phyloP scores from a whole-genome alignment of 306 rosid genomes.

The Crataegus laevigata region DNA sequence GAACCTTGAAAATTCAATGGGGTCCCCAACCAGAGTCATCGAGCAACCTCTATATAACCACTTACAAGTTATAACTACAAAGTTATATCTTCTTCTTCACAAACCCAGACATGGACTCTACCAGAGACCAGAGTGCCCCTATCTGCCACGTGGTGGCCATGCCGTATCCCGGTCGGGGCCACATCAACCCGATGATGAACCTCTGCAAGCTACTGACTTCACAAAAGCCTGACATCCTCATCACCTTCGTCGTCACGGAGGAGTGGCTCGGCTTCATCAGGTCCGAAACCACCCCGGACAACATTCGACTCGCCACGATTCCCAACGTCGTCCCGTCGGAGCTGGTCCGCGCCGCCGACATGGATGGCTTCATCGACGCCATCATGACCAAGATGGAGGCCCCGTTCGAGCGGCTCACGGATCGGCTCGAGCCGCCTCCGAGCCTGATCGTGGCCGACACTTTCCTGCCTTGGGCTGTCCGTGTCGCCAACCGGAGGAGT shows the following conservation, averaged over 20 bases:
- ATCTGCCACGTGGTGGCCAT: conserved; percentile 29
- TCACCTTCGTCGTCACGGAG: conserved; percentile 42
- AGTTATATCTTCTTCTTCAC: not conserved
- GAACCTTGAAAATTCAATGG: too few species aligned
- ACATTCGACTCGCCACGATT: conserved; percentile 22
- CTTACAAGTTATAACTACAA: too few species aligned
- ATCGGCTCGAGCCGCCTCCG: conserved; percentile 14
- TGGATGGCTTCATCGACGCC: conserved; percentile 19
- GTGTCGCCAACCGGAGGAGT: conserved; percentile 27
- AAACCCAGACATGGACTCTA: not conserved
- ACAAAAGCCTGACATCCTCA: conserved; percentile 5
- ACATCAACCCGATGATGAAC: conserved; percentile 45
- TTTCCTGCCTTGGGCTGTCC: conserved; percentile 23
- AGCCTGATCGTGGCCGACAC: conserved; percentile 19
- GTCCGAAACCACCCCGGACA: conserved; percentile 23
- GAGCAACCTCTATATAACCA: too few species aligned
- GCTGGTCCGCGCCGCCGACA: conserved; percentile 9
- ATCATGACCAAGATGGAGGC: conserved; percentile 42
- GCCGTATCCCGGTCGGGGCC: conserved; percentile 44
- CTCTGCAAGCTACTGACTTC: conserved; percentile 31
- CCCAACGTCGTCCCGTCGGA: conserved; percentile 47
- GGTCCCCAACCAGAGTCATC: too few species aligned
- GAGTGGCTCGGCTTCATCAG: conserved; percentile 24
- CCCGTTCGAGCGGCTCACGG: conserved; percentile 28
- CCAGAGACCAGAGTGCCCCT: not conserved